These are phyloP conservation scores for Conticribra weissflogii DNA, from an alignment of 108 stramenopile species.

Conservation along the genomic window DNA sequence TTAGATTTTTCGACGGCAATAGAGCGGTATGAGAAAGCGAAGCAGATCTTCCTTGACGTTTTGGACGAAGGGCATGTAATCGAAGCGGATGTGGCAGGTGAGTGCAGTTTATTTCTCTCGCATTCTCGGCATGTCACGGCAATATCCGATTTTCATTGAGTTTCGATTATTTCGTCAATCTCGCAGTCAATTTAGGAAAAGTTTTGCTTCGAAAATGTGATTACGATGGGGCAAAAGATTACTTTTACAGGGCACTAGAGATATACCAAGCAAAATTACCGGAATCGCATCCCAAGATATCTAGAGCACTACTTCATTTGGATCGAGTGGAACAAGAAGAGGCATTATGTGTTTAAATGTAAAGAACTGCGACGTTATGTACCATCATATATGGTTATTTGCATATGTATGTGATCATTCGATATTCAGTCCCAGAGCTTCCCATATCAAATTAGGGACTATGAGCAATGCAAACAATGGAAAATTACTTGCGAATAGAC, in stretches of 20 bases:
- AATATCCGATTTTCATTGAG: conserved; percentile 43
- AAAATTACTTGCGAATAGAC: conserved; percentile 58
- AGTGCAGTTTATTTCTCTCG: conserved; percentile 55
- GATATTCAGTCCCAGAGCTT: conserved; percentile 68
- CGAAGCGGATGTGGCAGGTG: conserved; percentile 20
- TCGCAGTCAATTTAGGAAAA: conserved; percentile 56
- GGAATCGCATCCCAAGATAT: conserved; percentile 55
- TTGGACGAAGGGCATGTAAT: conserved; percentile 51
- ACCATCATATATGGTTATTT: not conserved
- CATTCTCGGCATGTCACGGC: conserved; percentile 16
- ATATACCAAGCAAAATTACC: conserved; percentile 60
- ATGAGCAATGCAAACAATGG: conserved; percentile 78
- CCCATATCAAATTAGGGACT: conserved; percentile 72
- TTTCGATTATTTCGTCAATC: no score
- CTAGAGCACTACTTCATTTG: conserved; percentile 13
- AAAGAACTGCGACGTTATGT: not conserved
- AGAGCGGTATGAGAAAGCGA: conserved; percentile 58
- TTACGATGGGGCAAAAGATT: conserved; percentile 56
- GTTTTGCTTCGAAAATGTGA: conserved; percentile 70
- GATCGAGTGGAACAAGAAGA: conserved; percentile 44
- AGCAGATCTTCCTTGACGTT: conserved; percentile 53
- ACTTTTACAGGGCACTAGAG: conserved; percentile 57
- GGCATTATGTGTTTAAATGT: conserved; percentile 39
- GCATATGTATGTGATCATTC: conserved; percentile 20
- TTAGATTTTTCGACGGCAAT: conserved; percentile 34